Conservation (phyloP, 2,329 filamentous ascomycete species). For the Esteya vermicola region DNA sequence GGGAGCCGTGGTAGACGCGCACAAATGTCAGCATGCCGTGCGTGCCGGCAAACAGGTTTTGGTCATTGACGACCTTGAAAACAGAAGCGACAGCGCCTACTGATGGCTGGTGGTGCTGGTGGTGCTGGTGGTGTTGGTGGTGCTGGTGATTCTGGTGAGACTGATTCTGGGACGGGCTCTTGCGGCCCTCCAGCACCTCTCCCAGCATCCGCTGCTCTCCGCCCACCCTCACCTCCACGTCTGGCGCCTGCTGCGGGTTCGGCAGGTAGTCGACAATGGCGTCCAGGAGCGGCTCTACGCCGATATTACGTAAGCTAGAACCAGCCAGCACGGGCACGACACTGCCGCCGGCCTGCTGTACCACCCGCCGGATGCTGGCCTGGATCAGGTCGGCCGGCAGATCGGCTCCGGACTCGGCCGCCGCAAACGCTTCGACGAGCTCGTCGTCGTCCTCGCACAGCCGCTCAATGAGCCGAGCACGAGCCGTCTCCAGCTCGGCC, state of each 20-base stretch:
- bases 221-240: conserved; percentile 21
- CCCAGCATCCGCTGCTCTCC: conserved; percentile 32
- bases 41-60: conserved; percentile 28
- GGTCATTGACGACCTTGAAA: conserved; percentile 90
- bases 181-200: conserved; percentile 21
- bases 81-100: conserved; percentile 45
- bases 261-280: conserved; percentile 80
- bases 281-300: conserved; percentile 82
- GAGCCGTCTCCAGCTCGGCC: conserved; percentile 59
- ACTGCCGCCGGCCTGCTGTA: conserved; percentile 53
- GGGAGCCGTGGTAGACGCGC: conserved; percentile 72
- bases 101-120: conserved; percentile 13
- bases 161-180: conserved; percentile 1
- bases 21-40: conserved; percentile 85
- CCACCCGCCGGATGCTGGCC: conserved; percentile 57
- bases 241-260: conserved; percentile 38
- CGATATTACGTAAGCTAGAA: conserved; percentile 86
- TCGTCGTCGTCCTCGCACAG: conserved; percentile 80
- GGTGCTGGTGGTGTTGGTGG: conserved; percentile 9
- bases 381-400: conserved; percentile 55
- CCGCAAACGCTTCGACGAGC: conserved; percentile 73
- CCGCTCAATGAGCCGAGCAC: conserved; percentile 65
- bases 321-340: conserved; percentile 81
- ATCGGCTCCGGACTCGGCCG: conserved; percentile 63
- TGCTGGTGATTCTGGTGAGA: neutral